Percentiles rank a stretch among this genome's conserved stretches.
phyloP scores from a whole-genome alignment of 768 basidiomycete species.

The Serendipita vermifera region DNA sequence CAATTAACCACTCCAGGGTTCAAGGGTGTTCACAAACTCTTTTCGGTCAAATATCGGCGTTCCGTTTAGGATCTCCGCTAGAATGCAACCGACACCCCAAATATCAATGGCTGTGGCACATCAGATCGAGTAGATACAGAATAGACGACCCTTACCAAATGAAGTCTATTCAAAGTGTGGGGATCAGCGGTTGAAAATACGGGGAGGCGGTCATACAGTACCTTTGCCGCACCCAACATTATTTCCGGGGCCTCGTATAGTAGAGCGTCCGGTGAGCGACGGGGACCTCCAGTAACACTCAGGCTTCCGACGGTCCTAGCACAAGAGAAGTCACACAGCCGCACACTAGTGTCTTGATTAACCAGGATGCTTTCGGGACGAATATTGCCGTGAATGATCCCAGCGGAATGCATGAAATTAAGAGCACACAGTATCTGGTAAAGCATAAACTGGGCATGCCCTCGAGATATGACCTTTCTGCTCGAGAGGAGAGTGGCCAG shows the following conservation, averaged over 20 bases:
- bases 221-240: conserved; percentile 1
- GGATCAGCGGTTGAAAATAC: too few species aligned
- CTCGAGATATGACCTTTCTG: not conserved
- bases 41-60: conserved; percentile 95
- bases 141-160: too few species aligned
- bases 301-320: not conserved
- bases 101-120: conserved; percentile 46
- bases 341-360: not conserved
- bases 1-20: too few species aligned
- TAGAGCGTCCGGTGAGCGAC: too few species aligned
- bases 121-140: too few species aligned
- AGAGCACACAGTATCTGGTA: not conserved
- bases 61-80: conserved; percentile 83
- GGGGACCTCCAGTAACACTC: not conserved
- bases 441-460: not conserved
- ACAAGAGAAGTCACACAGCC: not conserved
- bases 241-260: not conserved
- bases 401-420: not conserved
- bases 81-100: conserved; percentile 92
- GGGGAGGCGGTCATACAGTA: too few species aligned
- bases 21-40: conserved; percentile 66
- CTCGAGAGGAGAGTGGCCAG: not conserved
- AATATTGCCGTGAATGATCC: conserved; percentile 6
- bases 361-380: conserved; percentile 1
- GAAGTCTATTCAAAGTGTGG: too few species aligned